A percentile compares a stretch with the other conserved stretches of the same genome.
Evolutionary conservation across 2,329 filamentous ascomycete genomes (phyloP).

Genomic region (Neonectria magnoliae): DNA sequence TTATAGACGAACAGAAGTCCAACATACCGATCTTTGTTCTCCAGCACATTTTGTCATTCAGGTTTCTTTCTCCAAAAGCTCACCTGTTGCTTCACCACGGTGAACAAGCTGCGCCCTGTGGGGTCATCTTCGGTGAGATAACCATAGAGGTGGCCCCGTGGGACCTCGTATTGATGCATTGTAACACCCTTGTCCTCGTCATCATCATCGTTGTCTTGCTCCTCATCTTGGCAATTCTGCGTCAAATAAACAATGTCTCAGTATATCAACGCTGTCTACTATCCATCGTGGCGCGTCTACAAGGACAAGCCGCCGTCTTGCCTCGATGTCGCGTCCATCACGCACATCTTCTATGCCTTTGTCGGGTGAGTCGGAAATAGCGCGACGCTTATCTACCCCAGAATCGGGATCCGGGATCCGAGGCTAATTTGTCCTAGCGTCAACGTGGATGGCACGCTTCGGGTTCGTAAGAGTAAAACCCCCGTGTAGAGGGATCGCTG

Average conservation of each 20-base stretch:
- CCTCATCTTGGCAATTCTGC: background rate
- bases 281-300: constrained; percentile 73
- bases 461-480: constrained; percentile 49
- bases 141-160: constrained; percentile 1
- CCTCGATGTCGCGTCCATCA: constrained; percentile 65
- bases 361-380: constrained; percentile 52
- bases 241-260: constrained; percentile 25
- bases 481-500: background rate
- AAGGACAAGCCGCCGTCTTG: constrained; percentile 67
- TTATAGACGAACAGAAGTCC: no score
- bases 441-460: constrained; percentile 46
- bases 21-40: no score
- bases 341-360: constrained; percentile 74
- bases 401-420: background rate
- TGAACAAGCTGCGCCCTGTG: constrained; percentile 9
- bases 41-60: background rate
- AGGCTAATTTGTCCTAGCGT: constrained; percentile 43
- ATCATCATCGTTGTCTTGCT: background rate
- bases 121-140: constrained; percentile 20
- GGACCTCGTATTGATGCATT: constrained; percentile 20
- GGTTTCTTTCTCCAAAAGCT: background rate
- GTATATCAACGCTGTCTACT: constrained; percentile 62
- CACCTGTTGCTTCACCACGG: constrained; percentile 12
- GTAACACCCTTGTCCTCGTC: background rate
- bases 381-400: background rate